A percentile compares a stretch with the other conserved stretches of the same genome.
Evolutionary conservation across 345 rosid genomes (phyloP).

Genomic region (Salix suchowensis): DNA sequence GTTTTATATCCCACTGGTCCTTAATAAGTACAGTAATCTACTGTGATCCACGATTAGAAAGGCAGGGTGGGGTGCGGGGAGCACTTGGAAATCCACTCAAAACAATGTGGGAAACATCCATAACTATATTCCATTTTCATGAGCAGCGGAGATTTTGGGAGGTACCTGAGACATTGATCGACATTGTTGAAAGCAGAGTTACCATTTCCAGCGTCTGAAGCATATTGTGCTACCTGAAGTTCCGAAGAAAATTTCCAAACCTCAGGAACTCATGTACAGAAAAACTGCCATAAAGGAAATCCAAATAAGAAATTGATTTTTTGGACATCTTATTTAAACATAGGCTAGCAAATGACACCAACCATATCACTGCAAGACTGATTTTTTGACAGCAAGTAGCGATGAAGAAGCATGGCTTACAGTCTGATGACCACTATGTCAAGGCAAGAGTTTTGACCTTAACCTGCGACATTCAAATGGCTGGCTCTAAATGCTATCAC

Average conservation of each 20-base stretch:
- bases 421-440: too few species aligned
- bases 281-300: slow-evolving; percentile 33
- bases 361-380: neutral
- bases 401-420: too few species aligned
- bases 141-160: neutral
- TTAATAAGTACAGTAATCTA: neutral
- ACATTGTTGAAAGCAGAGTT: slow-evolving; percentile 55
- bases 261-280: slow-evolving; percentile 33
- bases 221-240: slow-evolving; percentile 82
- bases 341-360: slow-evolving; percentile 1
- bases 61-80: neutral
- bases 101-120: neutral
- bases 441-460: too few species aligned
- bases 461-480: too few species aligned
- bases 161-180: slow-evolving; percentile 72
- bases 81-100: neutral
- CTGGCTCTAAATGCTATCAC: too few species aligned
- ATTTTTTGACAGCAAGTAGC: too few species aligned
- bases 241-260: slow-evolving; percentile 36
- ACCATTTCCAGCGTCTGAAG: slow-evolving; percentile 74
- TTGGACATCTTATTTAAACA: neutral
- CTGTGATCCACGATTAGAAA: neutral
- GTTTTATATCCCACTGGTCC: neutral
- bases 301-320: slow-evolving; percentile 16
- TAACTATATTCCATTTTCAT: neutral